These are phyloP conservation scores for Inosperma sp. DNA, from an alignment of 768 basidiomycete species.

Conservation along the genomic window DNA sequence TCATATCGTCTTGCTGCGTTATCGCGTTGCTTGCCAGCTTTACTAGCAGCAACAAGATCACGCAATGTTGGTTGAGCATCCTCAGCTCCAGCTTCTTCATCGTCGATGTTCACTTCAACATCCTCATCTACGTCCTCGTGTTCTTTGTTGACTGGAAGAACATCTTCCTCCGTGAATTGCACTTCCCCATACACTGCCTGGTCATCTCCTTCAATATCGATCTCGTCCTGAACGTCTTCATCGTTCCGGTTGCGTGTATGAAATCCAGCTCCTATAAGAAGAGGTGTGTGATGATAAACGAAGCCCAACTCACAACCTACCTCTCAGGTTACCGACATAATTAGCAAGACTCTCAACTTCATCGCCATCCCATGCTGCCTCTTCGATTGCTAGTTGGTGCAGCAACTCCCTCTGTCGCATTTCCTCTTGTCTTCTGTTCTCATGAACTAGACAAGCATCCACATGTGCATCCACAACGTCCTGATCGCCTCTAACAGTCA, in stretches of 20 bases:
- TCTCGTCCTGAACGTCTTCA: conserved; percentile 70
- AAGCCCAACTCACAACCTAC: conserved; percentile 23
- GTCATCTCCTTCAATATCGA: conserved; percentile 79
- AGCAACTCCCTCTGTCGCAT: conserved; percentile 37
- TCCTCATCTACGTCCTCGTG: conserved; percentile 31
- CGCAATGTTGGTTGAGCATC: conserved; percentile 39
- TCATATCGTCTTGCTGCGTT: conserved; percentile 27
- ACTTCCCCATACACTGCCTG: conserved; percentile 58
- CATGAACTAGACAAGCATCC: conserved; percentile 70
- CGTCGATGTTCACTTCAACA: conserved; percentile 40
- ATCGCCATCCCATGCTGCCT: conserved; percentile 28
- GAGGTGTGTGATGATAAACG: conserved; percentile 10
- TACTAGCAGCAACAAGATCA: conserved; percentile 53
- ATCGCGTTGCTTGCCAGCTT: conserved; percentile 27
- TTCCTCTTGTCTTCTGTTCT: conserved; percentile 40
- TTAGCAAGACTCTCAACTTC: conserved; percentile 31
- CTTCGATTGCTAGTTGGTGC: conserved; percentile 24
- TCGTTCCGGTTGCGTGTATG: conserved; percentile 51
- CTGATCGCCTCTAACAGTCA: conserved; percentile 54
- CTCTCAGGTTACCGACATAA: conserved; percentile 47
- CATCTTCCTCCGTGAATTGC: conserved; percentile 75
- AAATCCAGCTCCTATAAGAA: conserved; percentile 63
- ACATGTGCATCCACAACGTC: conserved; percentile 78
- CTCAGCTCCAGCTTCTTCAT: conserved; percentile 35
- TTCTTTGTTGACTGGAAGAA: conserved; percentile 39